Conservation (phyloP, 2,329 filamentous ascomycete species). For the Coniosporium tulheliwenetii region DNA sequence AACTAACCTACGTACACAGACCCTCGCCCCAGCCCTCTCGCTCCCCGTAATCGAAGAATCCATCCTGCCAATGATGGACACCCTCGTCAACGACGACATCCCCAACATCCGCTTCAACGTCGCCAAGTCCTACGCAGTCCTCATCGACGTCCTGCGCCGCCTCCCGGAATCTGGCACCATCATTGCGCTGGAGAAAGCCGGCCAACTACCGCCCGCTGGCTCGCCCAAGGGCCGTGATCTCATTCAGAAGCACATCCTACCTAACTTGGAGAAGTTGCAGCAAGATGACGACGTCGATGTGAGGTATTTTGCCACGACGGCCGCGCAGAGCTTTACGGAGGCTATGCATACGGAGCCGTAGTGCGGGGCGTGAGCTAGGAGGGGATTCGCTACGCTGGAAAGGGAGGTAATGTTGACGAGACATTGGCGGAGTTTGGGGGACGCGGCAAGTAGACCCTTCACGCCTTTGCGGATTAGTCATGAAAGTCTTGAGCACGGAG, state of each 20-base stretch:
- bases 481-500: too few species aligned
- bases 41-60: conserved; percentile 85
- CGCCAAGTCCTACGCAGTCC: conserved; percentile 84
- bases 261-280: conserved; percentile 86
- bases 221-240: conserved; percentile 62
- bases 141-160: conserved; percentile 83
- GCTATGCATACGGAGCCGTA: conserved; percentile 13
- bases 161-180: conserved; percentile 81
- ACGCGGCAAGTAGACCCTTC: too few species aligned
- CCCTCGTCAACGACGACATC: conserved; percentile 85
- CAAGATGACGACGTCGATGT: conserved; percentile 97
- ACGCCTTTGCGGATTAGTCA: too few species aligned
- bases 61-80: conserved; percentile 90
- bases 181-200: conserved; percentile 68
- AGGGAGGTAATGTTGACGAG: too few species aligned
- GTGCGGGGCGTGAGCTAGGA: background rate
- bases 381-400: too few species aligned
- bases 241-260: conserved; percentile 73
- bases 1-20: conserved; percentile 37
- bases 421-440: too few species aligned
- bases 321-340: conserved; percentile 31
- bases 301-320: conserved; percentile 90
- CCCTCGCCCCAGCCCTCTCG: conserved; percentile 80
- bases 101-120: conserved; percentile 99
- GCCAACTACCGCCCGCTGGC: conserved; percentile 35